phyloP scores from a whole-genome alignment of 2,329 filamentous ascomycete species.

The Chalara sp. region DNA sequence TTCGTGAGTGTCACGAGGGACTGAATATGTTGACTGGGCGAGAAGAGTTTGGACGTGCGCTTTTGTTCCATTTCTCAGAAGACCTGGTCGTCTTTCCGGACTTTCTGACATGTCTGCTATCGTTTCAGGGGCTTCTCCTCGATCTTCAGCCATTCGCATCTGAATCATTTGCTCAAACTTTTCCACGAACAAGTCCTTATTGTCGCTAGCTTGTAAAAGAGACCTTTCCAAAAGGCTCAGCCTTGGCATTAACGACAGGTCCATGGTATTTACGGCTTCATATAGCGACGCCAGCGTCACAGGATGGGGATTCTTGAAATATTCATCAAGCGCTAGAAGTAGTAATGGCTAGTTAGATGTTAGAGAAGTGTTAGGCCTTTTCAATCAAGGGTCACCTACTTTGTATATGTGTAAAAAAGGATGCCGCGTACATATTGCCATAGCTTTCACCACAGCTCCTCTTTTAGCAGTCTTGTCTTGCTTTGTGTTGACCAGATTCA shows the following conservation, averaged over 20 bases:
- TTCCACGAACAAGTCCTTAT: slow-evolving; percentile 93
- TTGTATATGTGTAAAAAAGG: slow-evolving; percentile 99
- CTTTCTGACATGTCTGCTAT: slow-evolving; percentile 41
- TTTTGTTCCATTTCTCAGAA: slow-evolving; percentile 53
- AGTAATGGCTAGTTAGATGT: slow-evolving; percentile 62
- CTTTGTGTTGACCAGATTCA: slow-evolving; percentile 97
- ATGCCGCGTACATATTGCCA: slow-evolving; percentile 97
- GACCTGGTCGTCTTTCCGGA: slow-evolving; percentile 29
- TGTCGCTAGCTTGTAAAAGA: slow-evolving; percentile 82
- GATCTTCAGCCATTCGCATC: slow-evolving; percentile 66
- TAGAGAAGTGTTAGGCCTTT: slow-evolving; percentile 10
- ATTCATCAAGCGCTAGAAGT: slow-evolving; percentile 86
- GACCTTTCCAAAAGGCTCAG: slow-evolving; percentile 78
- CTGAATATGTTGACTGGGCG: slow-evolving; percentile 59
- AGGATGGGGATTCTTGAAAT: slow-evolving; percentile 84
- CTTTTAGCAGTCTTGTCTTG: slow-evolving; percentile 89
- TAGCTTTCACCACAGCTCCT: slow-evolving; percentile 92
- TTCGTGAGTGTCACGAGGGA: slow-evolving; percentile 93
- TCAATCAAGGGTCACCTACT: slow-evolving; percentile 40
- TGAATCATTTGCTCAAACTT: slow-evolving; percentile 96
- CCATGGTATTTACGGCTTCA: slow-evolving; percentile 92
- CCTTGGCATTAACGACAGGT: slow-evolving; percentile 85
- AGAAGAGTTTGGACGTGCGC: slow-evolving; percentile 43
- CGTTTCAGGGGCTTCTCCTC: slow-evolving; percentile 33
- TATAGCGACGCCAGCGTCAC: slow-evolving; percentile 87